Evolutionary conservation across 2,329 filamentous ascomycete species (phyloP).

Genomic region (Xylariales sp.): DNA sequence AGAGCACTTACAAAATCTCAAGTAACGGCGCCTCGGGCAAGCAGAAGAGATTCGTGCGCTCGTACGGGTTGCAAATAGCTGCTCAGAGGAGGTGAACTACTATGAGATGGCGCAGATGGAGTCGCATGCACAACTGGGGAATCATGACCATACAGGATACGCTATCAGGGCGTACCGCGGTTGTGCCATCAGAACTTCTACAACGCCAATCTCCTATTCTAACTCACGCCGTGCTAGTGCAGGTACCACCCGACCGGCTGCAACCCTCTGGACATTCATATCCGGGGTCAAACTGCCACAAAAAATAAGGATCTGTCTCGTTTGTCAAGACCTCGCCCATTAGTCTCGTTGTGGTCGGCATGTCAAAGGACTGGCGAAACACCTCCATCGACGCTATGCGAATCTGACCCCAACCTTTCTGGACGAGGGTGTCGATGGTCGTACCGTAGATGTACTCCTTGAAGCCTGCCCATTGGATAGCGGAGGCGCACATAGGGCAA

Average conservation of each 20-base stretch:
- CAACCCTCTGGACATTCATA: constrained; percentile 10
- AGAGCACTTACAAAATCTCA: no score
- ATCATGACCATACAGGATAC: no score
- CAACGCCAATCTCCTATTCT: no score
- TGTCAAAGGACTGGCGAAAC: constrained; percentile 36
- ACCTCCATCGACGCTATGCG: constrained; percentile 39
- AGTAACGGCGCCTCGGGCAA: no score
- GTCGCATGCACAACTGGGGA: no score
- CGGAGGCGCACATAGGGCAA: constrained; percentile 54
- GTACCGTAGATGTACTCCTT: constrained; percentile 52
- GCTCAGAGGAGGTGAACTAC: no score
- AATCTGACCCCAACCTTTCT: constrained; percentile 48
- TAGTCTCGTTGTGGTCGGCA: constrained; percentile 32
- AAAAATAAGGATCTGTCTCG: constrained; percentile 50
- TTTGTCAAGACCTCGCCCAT: constrained; percentile 41
- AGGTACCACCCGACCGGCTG: background rate
- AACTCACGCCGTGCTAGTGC: background rate
- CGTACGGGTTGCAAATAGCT: no score
- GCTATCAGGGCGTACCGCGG: no score
- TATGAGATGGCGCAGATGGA: no score
- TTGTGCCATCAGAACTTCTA: no score
- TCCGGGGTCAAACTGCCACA: constrained; percentile 45
- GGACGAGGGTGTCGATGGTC: constrained; percentile 39
- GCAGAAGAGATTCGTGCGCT: no score
- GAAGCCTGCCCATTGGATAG: constrained; percentile 52